Base-by-base conservation (phyloP, 768 basidiomycete genomes). In the Podaxis carcinomalis region DNA sequence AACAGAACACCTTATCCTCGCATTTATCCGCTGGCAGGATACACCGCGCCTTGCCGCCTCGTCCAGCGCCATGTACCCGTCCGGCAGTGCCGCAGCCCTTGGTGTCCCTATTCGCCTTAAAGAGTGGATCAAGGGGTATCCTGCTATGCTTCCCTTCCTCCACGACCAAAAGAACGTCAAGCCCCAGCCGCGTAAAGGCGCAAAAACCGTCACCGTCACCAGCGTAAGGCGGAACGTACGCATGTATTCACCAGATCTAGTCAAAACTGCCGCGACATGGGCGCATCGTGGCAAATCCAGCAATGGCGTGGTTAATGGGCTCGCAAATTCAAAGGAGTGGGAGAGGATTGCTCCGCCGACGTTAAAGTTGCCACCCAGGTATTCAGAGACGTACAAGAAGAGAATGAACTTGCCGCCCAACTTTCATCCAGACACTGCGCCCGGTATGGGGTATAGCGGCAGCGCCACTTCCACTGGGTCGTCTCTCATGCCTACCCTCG, bases 111-210 rank as follows among this genome's bases (percentile, higher is more conserved):
- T 85, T 13, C 85, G 92, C n/a, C 85, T 97, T 63, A 89, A 90
- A 67, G 88, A 92, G 65, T 95, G 93, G 92, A 90, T 96, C 63
- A 83, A 89, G 62, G 91, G 91, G 2, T 97, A 98, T 68, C 93
- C 94, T 0, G 72, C 85, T 7, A 92, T 88, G 82, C 76, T 96
- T 3, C 84, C 91, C 1, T 75, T 78, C 51, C 79, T 90, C 36
- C 82, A 78, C 35, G 71, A 82, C 53, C 74, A 74, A 56, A 79
- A 80, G 65, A 75, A 80, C 28, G 74, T 76, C 3, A 82, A 79
- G 14, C 83, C 85, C 0, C 83, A 87, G 62, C 83, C 92, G 0
- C 82, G 95, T 25, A 82, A 85, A 21, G 94, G 93, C 0, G 88
- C 88, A 1, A 83, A 88, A 44, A 87, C 89, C 0, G 79, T 91